These are phyloP conservation scores for Diddensiella santjacobensis DNA, from an alignment of 805 yeast genomes.

Conservation along the genomic window DNA sequence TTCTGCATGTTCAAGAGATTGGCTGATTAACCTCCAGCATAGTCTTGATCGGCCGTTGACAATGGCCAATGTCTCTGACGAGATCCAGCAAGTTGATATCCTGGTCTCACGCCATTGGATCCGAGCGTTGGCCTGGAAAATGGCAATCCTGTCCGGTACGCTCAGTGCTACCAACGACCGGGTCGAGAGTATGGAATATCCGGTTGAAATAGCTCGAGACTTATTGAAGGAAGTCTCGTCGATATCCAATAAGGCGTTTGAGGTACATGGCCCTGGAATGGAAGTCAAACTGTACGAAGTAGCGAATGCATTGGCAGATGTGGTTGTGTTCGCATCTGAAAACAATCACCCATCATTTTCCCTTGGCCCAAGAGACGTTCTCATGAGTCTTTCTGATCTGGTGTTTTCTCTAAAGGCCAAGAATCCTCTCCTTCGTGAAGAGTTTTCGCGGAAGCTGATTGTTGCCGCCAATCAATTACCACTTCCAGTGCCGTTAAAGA, in stretches of 20 bases:
- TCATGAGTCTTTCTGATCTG: constrained; percentile 6
- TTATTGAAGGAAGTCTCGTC: constrained; percentile 8
- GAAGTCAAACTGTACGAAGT: constrained; percentile 16
- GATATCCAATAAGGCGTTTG: constrained; percentile 13
- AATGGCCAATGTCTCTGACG: constrained; percentile 5
- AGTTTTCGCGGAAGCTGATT: constrained; percentile 6
- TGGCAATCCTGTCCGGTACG: constrained; percentile 11
- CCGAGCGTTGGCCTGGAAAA: constrained; percentile 17
- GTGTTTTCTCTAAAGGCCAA: constrained; percentile 8
- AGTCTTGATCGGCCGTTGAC: constrained; percentile 7
- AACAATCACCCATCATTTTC: not conserved
- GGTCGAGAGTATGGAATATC: constrained; percentile 13
- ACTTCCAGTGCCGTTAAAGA: not conserved
- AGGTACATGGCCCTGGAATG: constrained; percentile 19
- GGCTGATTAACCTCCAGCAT: constrained; percentile 12
- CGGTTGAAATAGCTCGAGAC: constrained; percentile 14
- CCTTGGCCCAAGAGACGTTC: constrained; percentile 4
- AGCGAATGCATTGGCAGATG: constrained; percentile 13
- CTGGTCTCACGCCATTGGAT: constrained; percentile 20
- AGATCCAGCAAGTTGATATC: constrained; percentile 14
- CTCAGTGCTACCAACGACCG: constrained; percentile 3
- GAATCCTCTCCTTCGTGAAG: constrained; percentile 9
- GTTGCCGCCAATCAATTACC: not conserved
- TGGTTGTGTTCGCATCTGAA: constrained; percentile 8
- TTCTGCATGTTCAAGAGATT: constrained; percentile 5